Evolutionary conservation across 1,139 yeast genomes (phyloP), one percentile per base, ranked within the genome.

Genomic region (Suzukiozyma palmioleophila): DNA sequence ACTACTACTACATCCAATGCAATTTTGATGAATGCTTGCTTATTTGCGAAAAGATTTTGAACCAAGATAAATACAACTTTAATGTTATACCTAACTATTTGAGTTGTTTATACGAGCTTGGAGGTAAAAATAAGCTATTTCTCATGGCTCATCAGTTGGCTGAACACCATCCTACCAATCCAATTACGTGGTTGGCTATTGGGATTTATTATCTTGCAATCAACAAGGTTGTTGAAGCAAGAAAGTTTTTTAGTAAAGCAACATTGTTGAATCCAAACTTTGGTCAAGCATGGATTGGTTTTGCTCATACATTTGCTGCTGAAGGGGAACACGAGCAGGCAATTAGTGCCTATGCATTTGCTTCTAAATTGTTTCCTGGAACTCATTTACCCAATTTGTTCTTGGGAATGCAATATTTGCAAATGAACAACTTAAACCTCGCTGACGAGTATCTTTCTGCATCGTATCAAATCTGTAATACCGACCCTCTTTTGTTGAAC

Each of bases 261-360:
- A 88, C 97, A 0, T 73, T 89, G 50, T 63, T 90, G 48, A 84
- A 88, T 50, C 96, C 98, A 1, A 86, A 84, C 49, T 89, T 87
- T 64, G 95, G 95, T 0, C 94, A 87, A 40, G 96, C 97, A 1
- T 94, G 98, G 98, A 81, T 94, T 36, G 98, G 97, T 1, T 94
- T 94, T 67, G 97, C 97, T 1, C 97, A 92, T 56, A 90, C 98
- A 0, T 94, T 89, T 73, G 97, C 97, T 0, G 84, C 87, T 2
- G 98, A 94, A 59, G 96, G 97, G 8, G 99, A 94, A 61, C 97
- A 94, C 54, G 99, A 94, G 58, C 98, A 94, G 60, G 98, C 98
- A 1, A 84, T 92, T 15, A 84, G 96, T 43, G 98, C 98, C 0
- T 94, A 90, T 62, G 92, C 97, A 1, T 90, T 95, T 27, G 97